These are phyloP conservation scores for Sphagnum contortum DNA, from an alignment of 225 moss, liverwort and hornwort genomes.

Conservation along the genomic window DNA sequence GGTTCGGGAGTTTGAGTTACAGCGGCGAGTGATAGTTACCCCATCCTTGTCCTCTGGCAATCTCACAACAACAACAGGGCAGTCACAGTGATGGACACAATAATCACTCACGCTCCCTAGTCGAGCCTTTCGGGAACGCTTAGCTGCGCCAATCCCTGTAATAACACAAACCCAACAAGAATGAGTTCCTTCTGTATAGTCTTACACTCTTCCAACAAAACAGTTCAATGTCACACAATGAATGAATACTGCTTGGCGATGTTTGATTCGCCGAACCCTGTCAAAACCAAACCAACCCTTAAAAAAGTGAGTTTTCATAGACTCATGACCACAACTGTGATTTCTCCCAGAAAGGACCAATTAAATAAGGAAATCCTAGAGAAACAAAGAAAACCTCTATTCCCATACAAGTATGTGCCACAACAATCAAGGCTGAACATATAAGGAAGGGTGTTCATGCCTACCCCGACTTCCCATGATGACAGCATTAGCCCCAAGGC, in stretches of 20 bases:
- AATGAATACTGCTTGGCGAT: too few relatives aligned
- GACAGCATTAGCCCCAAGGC: slow-evolving; percentile 52
- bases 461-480: slow-evolving; percentile 62
- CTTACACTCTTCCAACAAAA: too few relatives aligned
- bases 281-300: too few relatives aligned
- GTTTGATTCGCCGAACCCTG: too few relatives aligned
- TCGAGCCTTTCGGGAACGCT: slow-evolving; percentile 46
- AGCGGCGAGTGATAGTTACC: slow-evolving; percentile 39
- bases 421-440: too few relatives aligned
- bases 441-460: not conserved
- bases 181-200: not conserved
- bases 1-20: slow-evolving; percentile 35
- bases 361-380: too few relatives aligned
- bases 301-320: too few relatives aligned
- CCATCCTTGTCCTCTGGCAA: slow-evolving; percentile 46
- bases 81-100: slow-evolving; percentile 56
- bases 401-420: too few relatives aligned
- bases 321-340: too few relatives aligned
- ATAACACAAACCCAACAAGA: not conserved
- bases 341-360: too few relatives aligned
- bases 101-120: slow-evolving; percentile 64
- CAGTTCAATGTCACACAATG: too few relatives aligned
- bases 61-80: slow-evolving; percentile 56
- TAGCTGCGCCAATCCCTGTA: slow-evolving; percentile 48
- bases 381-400: too few relatives aligned